Conservation (phyloP, 495 filamentous ascomycete genomes). For the Penicillium verhagenii region DNA sequence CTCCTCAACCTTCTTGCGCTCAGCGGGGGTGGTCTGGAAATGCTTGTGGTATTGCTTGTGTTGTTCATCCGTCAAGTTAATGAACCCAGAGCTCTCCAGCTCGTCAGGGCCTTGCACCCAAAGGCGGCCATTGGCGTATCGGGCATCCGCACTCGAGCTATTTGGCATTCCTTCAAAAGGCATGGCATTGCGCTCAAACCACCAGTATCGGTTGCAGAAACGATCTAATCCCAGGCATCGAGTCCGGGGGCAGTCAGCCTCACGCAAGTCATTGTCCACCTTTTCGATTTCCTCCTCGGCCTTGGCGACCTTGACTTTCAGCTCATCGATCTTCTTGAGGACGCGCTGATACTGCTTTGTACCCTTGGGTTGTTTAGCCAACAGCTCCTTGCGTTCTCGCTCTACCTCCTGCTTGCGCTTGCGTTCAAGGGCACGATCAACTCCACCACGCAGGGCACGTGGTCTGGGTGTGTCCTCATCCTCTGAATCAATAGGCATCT, state of each 20-base stretch:
- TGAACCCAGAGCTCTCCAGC: slow-evolving; percentile 79
- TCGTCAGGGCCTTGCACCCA: slow-evolving; percentile 97
- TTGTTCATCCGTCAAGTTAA: slow-evolving; percentile 71
- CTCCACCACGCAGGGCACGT: slow-evolving; percentile 74
- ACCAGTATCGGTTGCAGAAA: slow-evolving; percentile 98
- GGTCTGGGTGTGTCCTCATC: slow-evolving; percentile 59
- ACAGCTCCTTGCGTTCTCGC: slow-evolving; percentile 73
- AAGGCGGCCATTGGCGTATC: slow-evolving; percentile 89
- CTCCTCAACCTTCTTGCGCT: slow-evolving; percentile 85
- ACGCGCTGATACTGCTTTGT: slow-evolving; percentile 89
- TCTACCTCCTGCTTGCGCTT: slow-evolving; percentile 83
- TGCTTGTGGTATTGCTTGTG: slow-evolving; percentile 57
- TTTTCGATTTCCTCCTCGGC: slow-evolving; percentile 80
- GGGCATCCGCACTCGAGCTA: slow-evolving; percentile 82
- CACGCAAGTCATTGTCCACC: slow-evolving; percentile 87
- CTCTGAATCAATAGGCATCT: slow-evolving; percentile 56
- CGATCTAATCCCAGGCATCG: slow-evolving; percentile 86
- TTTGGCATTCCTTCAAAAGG: slow-evolving; percentile 84
- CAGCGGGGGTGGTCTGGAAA: slow-evolving; percentile 75
- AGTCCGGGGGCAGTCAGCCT: slow-evolving; percentile 89
- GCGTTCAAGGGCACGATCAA: slow-evolving; percentile 72
- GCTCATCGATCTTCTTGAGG: slow-evolving; percentile 80
- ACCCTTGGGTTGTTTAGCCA: slow-evolving; percentile 76
- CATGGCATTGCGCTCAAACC: slow-evolving; percentile 99
- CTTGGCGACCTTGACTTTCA: slow-evolving; percentile 72